Base-by-base conservation (phyloP, 1,284 basidiomycete genomes). In the Ceratobasidium sp. region DNA sequence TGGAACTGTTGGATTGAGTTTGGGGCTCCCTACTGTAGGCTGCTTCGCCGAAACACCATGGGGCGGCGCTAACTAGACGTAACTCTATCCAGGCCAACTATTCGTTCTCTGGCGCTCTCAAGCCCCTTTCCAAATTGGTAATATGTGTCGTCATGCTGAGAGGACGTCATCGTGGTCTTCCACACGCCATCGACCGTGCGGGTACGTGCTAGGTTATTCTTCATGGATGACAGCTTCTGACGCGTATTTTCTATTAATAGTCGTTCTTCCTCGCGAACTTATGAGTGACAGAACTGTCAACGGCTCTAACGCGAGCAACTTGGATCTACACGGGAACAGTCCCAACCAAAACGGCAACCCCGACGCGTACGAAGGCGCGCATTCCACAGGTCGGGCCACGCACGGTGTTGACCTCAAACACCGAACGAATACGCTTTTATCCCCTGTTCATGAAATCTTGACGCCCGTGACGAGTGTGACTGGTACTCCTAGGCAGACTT, bases 61-160 rank as follows among this genome's bases (percentile, higher is more conserved):
- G 18, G 9, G 18, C 16, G 4, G 36, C 26, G 6, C 59, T 34
- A 30, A 41, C 53, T 28, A n/a, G 21, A 41, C 26, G 36, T 26
- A 21, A 55, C 53, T 53, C 28, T 46, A 55, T 1, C n/a, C 64
- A 92, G 91, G 83, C 85, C 77, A 90, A 90, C 77, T 93, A 88
- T 77, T 94, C 93, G 0, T 86, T 97, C 64, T 89, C 88, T 5
- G 96, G 94, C 0, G 86, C 90, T 6, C 88, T 97, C 75, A 83
- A 85, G 8, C 88, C 91, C 0, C 81, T 97, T 2, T 96, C 94
- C 0, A 98, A 98, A 80, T 84, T 98, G 26, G 89, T 98, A 67
- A 79, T 98, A 23, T 89, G 88, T 76, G 79, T 86, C 3, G 94
- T 98, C 76, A 98, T 98, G 94, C 84, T 98, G 70, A 90, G 96